phyloP scores from a whole-genome alignment of 805 yeast species.

The Millerozyma miso region DNA sequence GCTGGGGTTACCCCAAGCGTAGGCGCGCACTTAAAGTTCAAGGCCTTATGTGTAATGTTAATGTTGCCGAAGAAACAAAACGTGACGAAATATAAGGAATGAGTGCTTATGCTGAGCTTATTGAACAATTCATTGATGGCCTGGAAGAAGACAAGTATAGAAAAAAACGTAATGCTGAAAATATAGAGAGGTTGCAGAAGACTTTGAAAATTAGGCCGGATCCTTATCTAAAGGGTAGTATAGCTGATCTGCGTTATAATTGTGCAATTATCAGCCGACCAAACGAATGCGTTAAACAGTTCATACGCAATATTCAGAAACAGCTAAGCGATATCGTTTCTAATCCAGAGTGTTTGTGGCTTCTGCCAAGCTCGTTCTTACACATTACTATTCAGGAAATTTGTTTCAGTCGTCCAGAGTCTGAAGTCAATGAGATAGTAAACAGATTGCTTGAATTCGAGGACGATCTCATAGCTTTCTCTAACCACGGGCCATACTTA shows the following conservation, averaged over 20 bases:
- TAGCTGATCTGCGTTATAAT: neutral
- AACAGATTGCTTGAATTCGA: neutral
- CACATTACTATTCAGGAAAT: slow-evolving; percentile 1
- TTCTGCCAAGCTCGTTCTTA: neutral
- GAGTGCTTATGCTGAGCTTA: neutral
- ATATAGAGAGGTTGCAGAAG: neutral
- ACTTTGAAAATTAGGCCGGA: slow-evolving; percentile 1
- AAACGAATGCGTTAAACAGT: neutral
- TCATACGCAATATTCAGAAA: neutral
- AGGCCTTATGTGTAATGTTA: no score
- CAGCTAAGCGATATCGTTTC: neutral
- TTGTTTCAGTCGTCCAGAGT: neutral
- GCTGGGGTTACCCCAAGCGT: no score
- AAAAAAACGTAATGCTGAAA: neutral
- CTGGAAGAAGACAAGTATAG: slow-evolving; percentile 1
- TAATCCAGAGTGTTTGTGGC: neutral
- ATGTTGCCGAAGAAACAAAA: no score
- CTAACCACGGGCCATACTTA: slow-evolving; percentile 1
- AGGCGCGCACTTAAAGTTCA: no score
- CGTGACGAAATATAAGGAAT: neutral
- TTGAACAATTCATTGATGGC: neutral
- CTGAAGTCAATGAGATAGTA: neutral
- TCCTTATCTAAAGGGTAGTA: neutral
- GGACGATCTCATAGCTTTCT: neutral
- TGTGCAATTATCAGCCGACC: slow-evolving; percentile 1